phyloP scores from a whole-genome alignment of 192 early-diverging fungal genomes.

The Gaertneriomyces semiglobifer region DNA sequence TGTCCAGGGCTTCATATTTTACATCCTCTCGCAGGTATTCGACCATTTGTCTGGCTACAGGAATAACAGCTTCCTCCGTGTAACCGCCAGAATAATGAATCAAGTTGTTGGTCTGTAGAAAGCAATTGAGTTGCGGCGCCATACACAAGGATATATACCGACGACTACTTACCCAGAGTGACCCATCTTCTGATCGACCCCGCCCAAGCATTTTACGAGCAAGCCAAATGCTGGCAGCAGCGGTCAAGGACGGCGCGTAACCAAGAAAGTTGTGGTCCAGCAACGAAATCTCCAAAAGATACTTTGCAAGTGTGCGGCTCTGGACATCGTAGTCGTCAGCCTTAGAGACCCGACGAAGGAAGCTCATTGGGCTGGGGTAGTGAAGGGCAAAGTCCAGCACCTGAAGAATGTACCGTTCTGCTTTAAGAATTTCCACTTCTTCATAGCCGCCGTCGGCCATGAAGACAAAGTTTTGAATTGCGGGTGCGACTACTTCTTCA shows the following conservation, averaged over 20 bases:
- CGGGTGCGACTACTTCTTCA: slow-evolving; percentile 86
- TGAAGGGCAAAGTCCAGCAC: slow-evolving; percentile 83
- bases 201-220: slow-evolving; percentile 76
- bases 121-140: slow-evolving; percentile 16
- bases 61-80: slow-evolving; percentile 62
- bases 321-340: slow-evolving; percentile 87
- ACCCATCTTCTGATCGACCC: slow-evolving; percentile 19
- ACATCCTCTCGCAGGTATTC: slow-evolving; percentile 57
- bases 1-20: slow-evolving; percentile 67
- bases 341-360: slow-evolving; percentile 84
- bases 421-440: slow-evolving; percentile 81
- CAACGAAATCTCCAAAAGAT: slow-evolving; percentile 90
- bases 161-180: slow-evolving; percentile 60
- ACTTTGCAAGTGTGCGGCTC: slow-evolving; percentile 90
- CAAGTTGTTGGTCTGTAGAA: slow-evolving; percentile 58
- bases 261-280: slow-evolving; percentile 78
- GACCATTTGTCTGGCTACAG: slow-evolving; percentile 65
- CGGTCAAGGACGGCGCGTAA: slow-evolving; percentile 67
- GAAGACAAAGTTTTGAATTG: slow-evolving; percentile 78
- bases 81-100: slow-evolving; percentile 75
- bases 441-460: slow-evolving; percentile 74
- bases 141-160: not conserved
- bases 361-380: slow-evolving; percentile 89
- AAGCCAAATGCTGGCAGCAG: slow-evolving; percentile 76
- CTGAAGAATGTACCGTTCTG: slow-evolving; percentile 88